These are phyloP conservation scores for Nemania bipapillata DNA, from an alignment of 2,329 filamentous ascomycete species.

Conservation along the genomic window DNA sequence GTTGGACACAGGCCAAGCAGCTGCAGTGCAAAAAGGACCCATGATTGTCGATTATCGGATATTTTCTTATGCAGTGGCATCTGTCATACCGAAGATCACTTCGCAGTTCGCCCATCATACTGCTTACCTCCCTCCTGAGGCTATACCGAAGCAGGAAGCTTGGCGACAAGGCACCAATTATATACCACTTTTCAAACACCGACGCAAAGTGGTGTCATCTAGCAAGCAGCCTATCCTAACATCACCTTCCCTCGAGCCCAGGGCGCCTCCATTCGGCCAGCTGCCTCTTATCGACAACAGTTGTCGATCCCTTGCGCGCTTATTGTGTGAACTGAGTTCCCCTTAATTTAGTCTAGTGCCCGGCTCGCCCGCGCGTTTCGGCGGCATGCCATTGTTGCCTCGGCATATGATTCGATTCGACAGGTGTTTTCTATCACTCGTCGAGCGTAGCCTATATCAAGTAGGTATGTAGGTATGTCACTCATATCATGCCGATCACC, in stretches of 20 bases:
- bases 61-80: neutral
- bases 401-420: constrained; percentile 19
- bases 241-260: neutral
- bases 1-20: neutral
- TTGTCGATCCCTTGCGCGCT: constrained; percentile 22
- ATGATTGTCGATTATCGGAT: constrained; percentile 14
- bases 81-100: constrained; percentile 23
- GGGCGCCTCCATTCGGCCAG: constrained; percentile 7
- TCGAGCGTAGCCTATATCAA: neutral
- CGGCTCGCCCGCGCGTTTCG: neutral
- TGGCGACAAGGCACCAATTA: constrained; percentile 14
- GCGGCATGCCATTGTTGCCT: constrained; percentile 6
- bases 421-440: neutral
- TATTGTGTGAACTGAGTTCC: neutral
- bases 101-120: neutral
- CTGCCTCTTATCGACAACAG: constrained; percentile 27
- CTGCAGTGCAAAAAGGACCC: too few relatives aligned
- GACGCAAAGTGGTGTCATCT: constrained; percentile 11
- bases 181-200: neutral
- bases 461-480: neutral
- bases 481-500: constrained; percentile 23
- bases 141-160: constrained; percentile 15
- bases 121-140: neutral
- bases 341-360: neutral
- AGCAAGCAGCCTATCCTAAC: constrained; percentile 6